Base-by-base conservation (phyloP, 78 protist species). In the Salpingoeca rosetta region DNA sequence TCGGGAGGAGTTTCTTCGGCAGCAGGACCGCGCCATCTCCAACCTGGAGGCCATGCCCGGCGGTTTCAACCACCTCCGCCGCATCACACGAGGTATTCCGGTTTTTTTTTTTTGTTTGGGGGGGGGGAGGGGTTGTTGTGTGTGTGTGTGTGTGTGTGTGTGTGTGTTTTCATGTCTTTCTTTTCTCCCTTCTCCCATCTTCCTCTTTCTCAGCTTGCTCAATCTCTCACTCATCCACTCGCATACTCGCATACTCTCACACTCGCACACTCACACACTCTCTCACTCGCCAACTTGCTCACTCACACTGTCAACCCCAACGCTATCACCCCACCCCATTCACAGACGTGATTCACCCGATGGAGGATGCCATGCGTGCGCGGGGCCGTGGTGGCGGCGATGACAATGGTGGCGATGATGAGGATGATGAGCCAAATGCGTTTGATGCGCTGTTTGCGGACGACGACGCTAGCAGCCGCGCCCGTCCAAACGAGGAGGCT, bases 1-100 rank as follows among this genome's bases (percentile, higher is more conserved):
- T 28, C 93, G 93, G 96, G 73, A 92, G 27, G 97, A 95, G 88
- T 87, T 92, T 95, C 91, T 93, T 95, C 85, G 98, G 42, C 85
- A 81, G 42, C 83, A 88, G 0, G 98, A 95, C 51, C 89, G 94
- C 36, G 95, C 95, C 26, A 91, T 95, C 93, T 75, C 90, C 76
- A 92, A 95, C 84, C 84, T 95, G 35, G 95, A 94, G 84, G 83
- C 84, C 42, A 91, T 85, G 37, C 98, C 98, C 12, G 95, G 88
- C 37, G 98, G 98, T 40, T 93, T 92, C 78, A 85, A 94, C 83
- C 76, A 85, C 17, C 76, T 95, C 0, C 76, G 96, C 38, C 86
- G 92, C 28, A 91, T 95, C 76, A 56, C 65, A 79, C 80, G 39
- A 75, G 40, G 77, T 35, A 75, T 41, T 41, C 41, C 36, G 28